Base-by-base conservation (phyloP, 2,329 filamentous ascomycete genomes). In the Penicillium frequentans region DNA sequence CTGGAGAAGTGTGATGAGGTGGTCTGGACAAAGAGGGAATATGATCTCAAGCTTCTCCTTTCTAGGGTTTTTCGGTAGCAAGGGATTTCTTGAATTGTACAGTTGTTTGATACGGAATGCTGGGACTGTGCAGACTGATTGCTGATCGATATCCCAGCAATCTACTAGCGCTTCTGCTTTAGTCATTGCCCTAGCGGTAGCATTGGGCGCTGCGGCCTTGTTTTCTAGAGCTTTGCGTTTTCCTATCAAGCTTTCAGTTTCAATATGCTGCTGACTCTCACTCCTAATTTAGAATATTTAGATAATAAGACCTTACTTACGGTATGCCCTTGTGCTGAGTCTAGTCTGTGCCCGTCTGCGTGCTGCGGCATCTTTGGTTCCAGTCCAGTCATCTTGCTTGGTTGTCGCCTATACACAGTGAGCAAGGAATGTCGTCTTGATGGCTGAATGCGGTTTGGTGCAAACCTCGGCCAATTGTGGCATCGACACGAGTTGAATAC, bases 301-400 rank as follows among this genome's bases (percentile, higher is more conserved):
- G 50, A 14, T 27, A 14, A 24, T 9, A 44, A 52, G 39, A 21
- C 13, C 71, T 73, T 66, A 76, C 75, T 73, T 67, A 76, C 75
- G 70, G 62, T 79, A 79, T 63, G 77, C 78, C 56, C 78, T 77
- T 63, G 74, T 76, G 50, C 79, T 80, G 24, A 80, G 72, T 68
- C 79, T 74, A 57, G 74, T 81, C 68, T 81, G 79, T 58, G 70
- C 71, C 55, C 72, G 64, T 59, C 78, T 72, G 24, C 79, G 73
- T 58, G 70, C 70, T 59, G 71, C 74, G 3, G 74, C 72, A 70
- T 80, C 73, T 16, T 62, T 79, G 24, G 68, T 74, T 3, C 79
- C 79, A 37, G 77, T 80, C 78, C 79, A 81, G 66, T 80, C 73
- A 51, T 81, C 79, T 58, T 78, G 70, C 29, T 48, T 65, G 55